Conservation (phyloP, 768 basidiomycete genomes). For the Mycena galopus region DNA sequence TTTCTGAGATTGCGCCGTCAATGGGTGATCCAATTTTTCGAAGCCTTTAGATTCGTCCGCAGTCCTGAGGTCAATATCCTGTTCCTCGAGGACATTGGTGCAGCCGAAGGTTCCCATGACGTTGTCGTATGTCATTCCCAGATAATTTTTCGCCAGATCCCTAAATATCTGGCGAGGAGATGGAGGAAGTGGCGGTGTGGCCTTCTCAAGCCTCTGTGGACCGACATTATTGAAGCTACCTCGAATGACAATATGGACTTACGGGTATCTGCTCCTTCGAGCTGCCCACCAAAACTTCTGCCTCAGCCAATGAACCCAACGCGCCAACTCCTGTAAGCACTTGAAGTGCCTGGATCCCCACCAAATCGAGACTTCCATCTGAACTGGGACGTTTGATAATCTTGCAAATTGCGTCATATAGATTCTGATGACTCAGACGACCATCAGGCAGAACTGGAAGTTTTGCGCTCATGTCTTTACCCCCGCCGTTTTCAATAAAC, state of each 20-base stretch:
- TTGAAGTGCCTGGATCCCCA: not conserved
- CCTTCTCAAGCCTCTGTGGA: too few relatives aligned
- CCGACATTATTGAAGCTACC: too few relatives aligned
- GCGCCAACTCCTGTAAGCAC: not conserved
- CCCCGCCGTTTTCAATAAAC: constrained; percentile 15
- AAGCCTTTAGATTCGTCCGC: not conserved
- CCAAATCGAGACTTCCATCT: not conserved
- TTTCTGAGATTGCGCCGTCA: not conserved
- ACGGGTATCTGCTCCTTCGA: too few relatives aligned
- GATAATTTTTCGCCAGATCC: not conserved
- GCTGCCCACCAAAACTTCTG: not conserved
- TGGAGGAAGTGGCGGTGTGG: not conserved
- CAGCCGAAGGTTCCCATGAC: not conserved
- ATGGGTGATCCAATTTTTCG: not conserved
- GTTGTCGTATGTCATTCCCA: not conserved
- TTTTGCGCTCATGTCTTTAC: too few relatives aligned
- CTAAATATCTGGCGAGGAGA: not conserved
- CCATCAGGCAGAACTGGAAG: not conserved
- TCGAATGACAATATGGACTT: not conserved
- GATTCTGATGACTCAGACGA: not conserved
- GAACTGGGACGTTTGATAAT: not conserved
- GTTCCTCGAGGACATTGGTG: not conserved
- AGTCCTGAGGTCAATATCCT: not conserved
- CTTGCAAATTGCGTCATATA: not conserved
- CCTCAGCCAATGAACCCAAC: not conserved